Evolutionary conservation across 345 rosid species (phyloP).

Genomic region (Gossypium australe): DNA sequence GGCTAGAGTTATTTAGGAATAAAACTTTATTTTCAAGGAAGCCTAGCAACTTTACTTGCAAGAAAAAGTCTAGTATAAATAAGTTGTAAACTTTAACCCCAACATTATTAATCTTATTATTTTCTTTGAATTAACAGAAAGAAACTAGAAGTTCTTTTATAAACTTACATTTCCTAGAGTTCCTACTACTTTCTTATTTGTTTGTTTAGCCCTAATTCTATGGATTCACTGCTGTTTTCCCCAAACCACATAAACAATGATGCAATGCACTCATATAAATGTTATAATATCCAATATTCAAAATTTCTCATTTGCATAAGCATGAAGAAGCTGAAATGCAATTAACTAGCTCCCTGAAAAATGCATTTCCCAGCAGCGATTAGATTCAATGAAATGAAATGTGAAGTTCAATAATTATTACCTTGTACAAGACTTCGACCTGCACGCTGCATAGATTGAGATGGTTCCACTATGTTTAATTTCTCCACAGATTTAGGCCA

Average conservation of each 20-base stretch:
- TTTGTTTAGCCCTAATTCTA: too few relatives aligned
- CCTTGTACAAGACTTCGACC: conserved; percentile 78
- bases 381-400: neutral
- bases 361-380: neutral
- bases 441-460: conserved; percentile 94
- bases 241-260: neutral
- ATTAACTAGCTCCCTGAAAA: neutral
- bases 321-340: neutral
- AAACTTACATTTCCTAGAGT: too few relatives aligned
- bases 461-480: conserved; percentile 83
- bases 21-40: too few relatives aligned
- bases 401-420: conserved; percentile 30
- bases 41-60: too few relatives aligned
- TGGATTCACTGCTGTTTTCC: too few relatives aligned
- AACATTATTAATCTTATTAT: too few relatives aligned
- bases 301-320: neutral
- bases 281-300: neutral
- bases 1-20: too few relatives aligned
- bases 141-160: too few relatives aligned
- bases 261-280: neutral
- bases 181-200: too few relatives aligned
- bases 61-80: too few relatives aligned
- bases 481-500: conserved; percentile 78
- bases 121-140: too few relatives aligned
- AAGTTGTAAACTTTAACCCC: too few relatives aligned